phyloP scores from a whole-genome alignment of 2,329 filamentous ascomycete genomes.

The Talaromyces sp. region DNA sequence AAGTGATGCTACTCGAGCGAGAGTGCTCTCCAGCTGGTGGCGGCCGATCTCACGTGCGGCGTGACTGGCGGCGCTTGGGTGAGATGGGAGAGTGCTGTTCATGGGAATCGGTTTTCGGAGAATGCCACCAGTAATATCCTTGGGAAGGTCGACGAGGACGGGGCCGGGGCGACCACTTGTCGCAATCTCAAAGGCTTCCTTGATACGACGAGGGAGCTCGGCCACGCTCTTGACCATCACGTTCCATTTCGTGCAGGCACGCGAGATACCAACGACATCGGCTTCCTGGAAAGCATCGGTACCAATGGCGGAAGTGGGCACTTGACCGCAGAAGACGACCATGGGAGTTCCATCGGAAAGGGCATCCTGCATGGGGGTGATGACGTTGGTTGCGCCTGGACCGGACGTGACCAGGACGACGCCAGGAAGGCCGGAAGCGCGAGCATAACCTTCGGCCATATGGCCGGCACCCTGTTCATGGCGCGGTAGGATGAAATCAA shows the following conservation, averaged over 20 bases:
- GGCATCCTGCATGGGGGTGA: slow-evolving; percentile 95
- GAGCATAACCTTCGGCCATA: slow-evolving; percentile 96
- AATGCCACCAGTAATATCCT: slow-evolving; percentile 87
- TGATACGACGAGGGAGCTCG: slow-evolving; percentile 87
- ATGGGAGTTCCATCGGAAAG: slow-evolving; percentile 92
- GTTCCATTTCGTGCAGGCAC: slow-evolving; percentile 98
- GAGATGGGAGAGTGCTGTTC: slow-evolving; percentile 64
- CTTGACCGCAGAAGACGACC: slow-evolving; percentile 94
- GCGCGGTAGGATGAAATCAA: slow-evolving; percentile 89
- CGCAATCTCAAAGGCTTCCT: slow-evolving; percentile 97
- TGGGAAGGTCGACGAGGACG: slow-evolving; percentile 91
- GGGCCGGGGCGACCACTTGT: slow-evolving; percentile 90
- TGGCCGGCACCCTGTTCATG: slow-evolving; percentile 98
- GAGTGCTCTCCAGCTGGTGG: slow-evolving; percentile 67
- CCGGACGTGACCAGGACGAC: slow-evolving; percentile 96
- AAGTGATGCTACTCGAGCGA: slow-evolving; percentile 71
- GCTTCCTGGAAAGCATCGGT: slow-evolving; percentile 97
- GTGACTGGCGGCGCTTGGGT: slow-evolving; percentile 80
- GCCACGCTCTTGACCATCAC: slow-evolving; percentile 96
- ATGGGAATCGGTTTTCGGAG: slow-evolving; percentile 80
- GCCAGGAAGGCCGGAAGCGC: slow-evolving; percentile 87
- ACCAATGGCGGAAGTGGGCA: slow-evolving; percentile 81
- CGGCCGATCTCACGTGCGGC: slow-evolving; percentile 68
- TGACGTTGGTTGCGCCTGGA: slow-evolving; percentile 91
- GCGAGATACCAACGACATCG: slow-evolving; percentile 87